Percentiles rank a stretch among this genome's conserved stretches.
phyloP scores from a whole-genome alignment of 495 filamentous ascomycete species.

The Hypoxylon perforatum region DNA sequence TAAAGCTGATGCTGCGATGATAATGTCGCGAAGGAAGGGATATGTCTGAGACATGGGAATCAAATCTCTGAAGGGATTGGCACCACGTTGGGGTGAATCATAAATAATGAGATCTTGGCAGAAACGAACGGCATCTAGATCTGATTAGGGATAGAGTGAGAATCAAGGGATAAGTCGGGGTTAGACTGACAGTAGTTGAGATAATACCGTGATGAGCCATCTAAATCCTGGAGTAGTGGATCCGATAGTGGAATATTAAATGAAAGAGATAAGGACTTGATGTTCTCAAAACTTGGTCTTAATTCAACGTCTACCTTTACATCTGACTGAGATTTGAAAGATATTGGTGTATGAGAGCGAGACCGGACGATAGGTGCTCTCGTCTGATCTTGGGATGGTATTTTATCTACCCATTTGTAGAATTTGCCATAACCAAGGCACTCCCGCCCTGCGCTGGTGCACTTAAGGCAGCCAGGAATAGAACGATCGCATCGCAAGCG shows the following conservation, averaged over 20 bases:
- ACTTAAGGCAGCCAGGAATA: constrained; percentile 60
- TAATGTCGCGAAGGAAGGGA: constrained; percentile 58
- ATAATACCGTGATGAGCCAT: constrained; percentile 54
- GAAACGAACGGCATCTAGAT: constrained; percentile 61
- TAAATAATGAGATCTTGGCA: constrained; percentile 64
- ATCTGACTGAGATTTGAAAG: constrained; percentile 9
- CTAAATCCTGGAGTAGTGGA: constrained; percentile 50
- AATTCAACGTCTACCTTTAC: not conserved
- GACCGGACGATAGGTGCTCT: constrained; percentile 2
- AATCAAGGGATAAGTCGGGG: not conserved
- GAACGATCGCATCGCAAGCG: constrained; percentile 66
- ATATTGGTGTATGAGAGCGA: not conserved
- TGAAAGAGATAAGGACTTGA: constrained; percentile 18
- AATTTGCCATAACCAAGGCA: constrained; percentile 59
- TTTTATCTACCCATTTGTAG: constrained; percentile 54
- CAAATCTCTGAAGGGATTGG: constrained; percentile 64
- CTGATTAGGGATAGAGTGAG: constrained; percentile 1
- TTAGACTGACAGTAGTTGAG: constrained; percentile 49
- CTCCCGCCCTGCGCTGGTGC: constrained; percentile 57
- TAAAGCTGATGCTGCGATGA: constrained; percentile 66
- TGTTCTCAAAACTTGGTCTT: not conserved
- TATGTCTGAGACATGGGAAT: constrained; percentile 58
- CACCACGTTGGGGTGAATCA: constrained; percentile 54
- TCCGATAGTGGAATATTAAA: constrained; percentile 48
- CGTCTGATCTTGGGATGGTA: constrained; percentile 33